A percentile compares a stretch with the other conserved stretches of the same genome.
Evolutionary conservation across 1,284 basidiomycete species (phyloP).

Genomic region (Pascua guehoae): DNA sequence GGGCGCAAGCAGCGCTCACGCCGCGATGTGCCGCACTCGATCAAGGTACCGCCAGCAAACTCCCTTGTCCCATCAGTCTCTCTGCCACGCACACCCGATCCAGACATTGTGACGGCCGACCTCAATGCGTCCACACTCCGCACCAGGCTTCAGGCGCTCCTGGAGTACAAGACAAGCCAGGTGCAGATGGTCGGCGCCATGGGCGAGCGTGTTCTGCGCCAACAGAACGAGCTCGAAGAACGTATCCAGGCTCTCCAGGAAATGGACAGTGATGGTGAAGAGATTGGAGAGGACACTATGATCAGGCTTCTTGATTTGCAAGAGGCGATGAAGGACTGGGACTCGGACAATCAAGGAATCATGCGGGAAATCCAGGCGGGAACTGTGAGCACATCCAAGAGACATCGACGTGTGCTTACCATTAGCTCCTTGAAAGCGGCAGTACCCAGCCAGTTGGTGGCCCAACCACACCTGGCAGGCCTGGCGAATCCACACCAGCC

Average conservation of each 20-base stretch:
- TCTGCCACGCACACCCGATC: conserved; percentile 15
- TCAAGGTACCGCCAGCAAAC: conserved; percentile 26
- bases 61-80: conserved; percentile 26
- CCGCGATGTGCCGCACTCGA: conserved; percentile 29
- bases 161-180: conserved; percentile 84
- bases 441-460: conserved; percentile 1
- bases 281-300: conserved; percentile 57
- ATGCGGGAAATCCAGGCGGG: conserved; percentile 63
- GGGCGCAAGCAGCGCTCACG: conserved; percentile 37
- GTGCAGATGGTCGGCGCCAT: conserved; percentile 82
- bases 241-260: conserved; percentile 71
- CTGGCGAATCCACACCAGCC: conserved; percentile 9
- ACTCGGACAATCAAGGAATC: conserved; percentile 74
- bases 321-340: conserved; percentile 73
- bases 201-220: conserved; percentile 82
- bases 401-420: neutral
- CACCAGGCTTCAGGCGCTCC: conserved; percentile 65
- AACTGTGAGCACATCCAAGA: conserved; percentile 56
- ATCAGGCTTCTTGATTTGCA: conserved; percentile 72
- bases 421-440: conserved; percentile 6
- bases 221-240: conserved; percentile 85
- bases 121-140: conserved; percentile 32
- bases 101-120: conserved; percentile 15
- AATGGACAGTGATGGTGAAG: conserved; percentile 58
- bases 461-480: conserved; percentile 10